phyloP scores from a whole-genome alignment of 148 eudicot genomes.

The Nyssa sinensis region DNA sequence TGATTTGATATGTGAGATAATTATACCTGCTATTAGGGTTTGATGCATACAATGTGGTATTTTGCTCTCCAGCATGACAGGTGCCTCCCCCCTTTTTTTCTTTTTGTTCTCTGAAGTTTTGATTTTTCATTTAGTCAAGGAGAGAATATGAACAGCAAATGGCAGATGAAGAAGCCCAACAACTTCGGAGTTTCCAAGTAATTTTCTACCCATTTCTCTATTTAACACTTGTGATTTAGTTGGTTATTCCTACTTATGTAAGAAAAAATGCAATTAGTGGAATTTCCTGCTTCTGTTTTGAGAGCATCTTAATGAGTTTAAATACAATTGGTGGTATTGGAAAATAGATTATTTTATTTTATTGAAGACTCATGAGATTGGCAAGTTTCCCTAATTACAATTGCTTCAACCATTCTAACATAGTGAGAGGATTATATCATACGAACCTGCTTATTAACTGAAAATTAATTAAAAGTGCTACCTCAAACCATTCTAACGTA shows the following conservation, averaged over 20 bases:
- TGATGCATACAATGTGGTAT: not conserved
- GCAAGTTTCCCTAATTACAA: not conserved
- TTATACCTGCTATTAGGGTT: not conserved
- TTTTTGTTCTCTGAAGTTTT: slow-evolving; percentile 3
- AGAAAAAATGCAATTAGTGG: not conserved
- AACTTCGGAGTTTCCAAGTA: slow-evolving; percentile 81
- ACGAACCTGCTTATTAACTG: not conserved
- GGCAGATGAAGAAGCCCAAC: slow-evolving; percentile 81
- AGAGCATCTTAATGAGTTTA: not conserved
- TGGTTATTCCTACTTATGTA: not conserved
- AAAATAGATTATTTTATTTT: not conserved
- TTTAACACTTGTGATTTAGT: not conserved
- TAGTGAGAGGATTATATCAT: not conserved
- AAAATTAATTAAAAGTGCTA: too few relatives aligned
- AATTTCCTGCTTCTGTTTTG: not conserved
- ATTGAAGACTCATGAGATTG: not conserved
- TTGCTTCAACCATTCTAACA: not conserved
- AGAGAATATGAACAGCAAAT: slow-evolving; percentile 69
- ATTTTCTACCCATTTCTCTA: not conserved
- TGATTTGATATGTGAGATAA: not conserved
- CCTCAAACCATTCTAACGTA: too few relatives aligned
- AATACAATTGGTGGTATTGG: not conserved
- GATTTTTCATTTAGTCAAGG: slow-evolving; percentile 49
- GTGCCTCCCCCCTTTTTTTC: not conserved
- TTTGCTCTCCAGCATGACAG: not conserved